Evolutionary conservation across 2,329 filamentous ascomycete genomes (phyloP), one percentile per base, ranked within the genome.

Genomic region (Arachnopeziza araneosa): DNA sequence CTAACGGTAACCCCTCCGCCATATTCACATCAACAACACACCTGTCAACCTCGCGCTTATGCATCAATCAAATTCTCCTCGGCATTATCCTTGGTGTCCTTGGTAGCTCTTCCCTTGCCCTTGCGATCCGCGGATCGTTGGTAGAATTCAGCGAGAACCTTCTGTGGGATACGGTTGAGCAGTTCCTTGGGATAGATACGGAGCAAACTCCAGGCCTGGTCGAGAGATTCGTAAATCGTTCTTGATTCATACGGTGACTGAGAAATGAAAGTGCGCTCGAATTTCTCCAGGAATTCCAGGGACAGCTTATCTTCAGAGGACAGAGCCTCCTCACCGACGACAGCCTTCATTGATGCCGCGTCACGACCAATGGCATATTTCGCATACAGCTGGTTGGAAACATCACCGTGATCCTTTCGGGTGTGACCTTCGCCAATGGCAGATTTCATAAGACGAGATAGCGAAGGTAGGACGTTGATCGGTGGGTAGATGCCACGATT

Each of bases 291-390:
- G 82, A 99, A 99, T 77, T 99, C 95, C 48, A 99, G 85, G 9
- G 93, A 96, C 60, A 98, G 85, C 81, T 98, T 98, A 79, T 99
- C 95, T 79, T 99, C 95, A 58, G 90, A 84, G 26, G 92, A 96
- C 72, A 99, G 78, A 36, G 95, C 95, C 76, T 99, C 95, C 79
- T 99, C 96, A 79, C 95, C 95, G 61, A 99, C 95, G 76, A 99
- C 95, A 63, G 95, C 95, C 82, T 98, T 99, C 95, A 99, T 99
- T 75, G 92, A 89, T 48, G 96, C 93, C 22, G 95, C 95, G 72
- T 99, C 95, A 83, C 93, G 93, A 74, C 95, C 95, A 74, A 99
- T 98, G 76, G 95, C 95, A 76, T 99, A 99, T 80, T 99, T 99
- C 78, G 95, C 95, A 76, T 99, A 99, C 66, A 99, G 85, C 82